Percentiles rank a stretch among this genome's conserved stretches.
These are phyloP conservation scores for Ophiostoma triangulosporum DNA, from an alignment of 2,329 filamentous ascomycete species.

Conservation along the genomic window DNA sequence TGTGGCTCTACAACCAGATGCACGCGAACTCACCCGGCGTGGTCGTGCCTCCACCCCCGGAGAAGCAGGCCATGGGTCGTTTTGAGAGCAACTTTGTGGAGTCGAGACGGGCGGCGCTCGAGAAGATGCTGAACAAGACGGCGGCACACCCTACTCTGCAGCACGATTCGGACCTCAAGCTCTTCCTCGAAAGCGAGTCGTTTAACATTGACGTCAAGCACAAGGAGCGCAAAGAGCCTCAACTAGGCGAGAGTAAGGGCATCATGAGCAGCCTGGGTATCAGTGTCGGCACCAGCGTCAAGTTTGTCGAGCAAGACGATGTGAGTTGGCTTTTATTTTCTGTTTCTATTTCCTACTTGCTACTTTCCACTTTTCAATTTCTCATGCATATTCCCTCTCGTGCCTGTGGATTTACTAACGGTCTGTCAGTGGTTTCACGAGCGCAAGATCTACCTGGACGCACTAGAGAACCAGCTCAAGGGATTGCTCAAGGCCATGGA, in stretches of 20 bases:
- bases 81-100: conserved; percentile 98
- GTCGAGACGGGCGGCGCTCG: conserved; percentile 74
- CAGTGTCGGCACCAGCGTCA: conserved; percentile 65
- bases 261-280: conserved; percentile 78
- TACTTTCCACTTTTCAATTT: too few species aligned
- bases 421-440: conserved; percentile 81
- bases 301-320: conserved; percentile 97
- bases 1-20: conserved; percentile 93
- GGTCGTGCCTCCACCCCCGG: conserved; percentile 87
- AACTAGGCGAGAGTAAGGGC: conserved; percentile 81
- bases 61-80: conserved; percentile 92
- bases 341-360: background rate
- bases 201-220: conserved; percentile 97
- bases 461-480: conserved; percentile 81
- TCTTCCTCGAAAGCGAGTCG: conserved; percentile 90
- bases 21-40: conserved; percentile 91
- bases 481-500: conserved; percentile 88
- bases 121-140: conserved; percentile 97
- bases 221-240: conserved; percentile 81
- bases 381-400: background rate
- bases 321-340: conserved; percentile 45
- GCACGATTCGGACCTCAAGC: conserved; percentile 84
- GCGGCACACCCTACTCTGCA: conserved; percentile 81
- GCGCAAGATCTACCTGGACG: conserved; percentile 85
- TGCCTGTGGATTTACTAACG: background rate